Evolutionary conservation across 2,329 filamentous ascomycete genomes (phyloP).

Genomic region (Coniochaeta sp.): DNA sequence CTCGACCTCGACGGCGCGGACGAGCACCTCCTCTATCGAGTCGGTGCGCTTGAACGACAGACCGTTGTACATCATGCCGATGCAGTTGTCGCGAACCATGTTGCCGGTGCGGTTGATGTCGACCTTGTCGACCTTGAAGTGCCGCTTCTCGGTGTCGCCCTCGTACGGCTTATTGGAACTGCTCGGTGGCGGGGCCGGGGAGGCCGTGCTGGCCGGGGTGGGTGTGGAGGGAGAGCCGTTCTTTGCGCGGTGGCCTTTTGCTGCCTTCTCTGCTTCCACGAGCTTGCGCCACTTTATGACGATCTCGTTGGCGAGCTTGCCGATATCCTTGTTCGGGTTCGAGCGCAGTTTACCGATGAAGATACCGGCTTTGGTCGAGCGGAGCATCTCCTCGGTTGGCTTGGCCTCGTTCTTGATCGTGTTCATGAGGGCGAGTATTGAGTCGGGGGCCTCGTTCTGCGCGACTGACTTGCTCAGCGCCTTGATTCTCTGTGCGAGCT

Average conservation of each 20-base stretch:
- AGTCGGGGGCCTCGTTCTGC: constrained; percentile 56
- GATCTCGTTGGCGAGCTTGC: constrained; percentile 69
- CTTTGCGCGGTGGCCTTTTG: constrained; percentile 26
- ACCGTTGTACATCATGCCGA: constrained; percentile 91
- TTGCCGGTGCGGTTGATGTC: constrained; percentile 70
- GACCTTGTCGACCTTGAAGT: constrained; percentile 73
- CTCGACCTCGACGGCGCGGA: constrained; percentile 76
- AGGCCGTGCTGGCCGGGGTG: constrained; percentile 41
- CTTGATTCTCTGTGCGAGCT: constrained; percentile 70
- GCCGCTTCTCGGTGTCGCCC: constrained; percentile 71
- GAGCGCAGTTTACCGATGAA: constrained; percentile 74
- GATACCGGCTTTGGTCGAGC: constrained; percentile 78
- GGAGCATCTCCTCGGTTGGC: constrained; percentile 5
- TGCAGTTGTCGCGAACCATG: constrained; percentile 70
- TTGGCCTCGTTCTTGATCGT: constrained; percentile 3
- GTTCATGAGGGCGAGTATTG: constrained; percentile 6
- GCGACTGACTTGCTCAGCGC: constrained; percentile 72
- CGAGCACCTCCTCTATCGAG: constrained; percentile 63
- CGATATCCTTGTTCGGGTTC: constrained; percentile 76
- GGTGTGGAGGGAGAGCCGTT: constrained; percentile 29
- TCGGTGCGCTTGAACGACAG: constrained; percentile 65
- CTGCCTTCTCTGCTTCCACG: constrained; percentile 57
- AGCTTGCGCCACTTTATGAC: constrained; percentile 82
- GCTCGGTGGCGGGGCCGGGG: constrained; percentile 34
- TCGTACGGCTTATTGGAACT: constrained; percentile 38